A percentile compares a stretch with the other conserved stretches of the same genome.
Conservation (phyloP, 2,329 filamentous ascomycete genomes). For the Cladophialophora immunda region DNA sequence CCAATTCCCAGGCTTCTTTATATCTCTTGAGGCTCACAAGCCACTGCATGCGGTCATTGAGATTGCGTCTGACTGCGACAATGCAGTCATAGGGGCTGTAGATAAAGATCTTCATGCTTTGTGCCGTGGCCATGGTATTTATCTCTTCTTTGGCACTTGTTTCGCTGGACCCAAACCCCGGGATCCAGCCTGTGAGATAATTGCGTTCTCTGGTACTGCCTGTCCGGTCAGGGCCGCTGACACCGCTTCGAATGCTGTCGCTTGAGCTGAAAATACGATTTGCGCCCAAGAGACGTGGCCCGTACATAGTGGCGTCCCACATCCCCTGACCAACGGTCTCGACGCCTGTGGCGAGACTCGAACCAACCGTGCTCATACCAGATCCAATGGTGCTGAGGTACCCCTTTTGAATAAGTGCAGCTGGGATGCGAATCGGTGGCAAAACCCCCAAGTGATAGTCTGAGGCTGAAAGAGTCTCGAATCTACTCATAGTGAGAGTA, state of each 20-base stretch:
- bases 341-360: constrained; percentile 49
- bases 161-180: constrained; percentile 46
- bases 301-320: constrained; percentile 90
- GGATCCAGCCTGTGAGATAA: constrained; percentile 65
- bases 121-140: constrained; percentile 60
- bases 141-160: constrained; percentile 50
- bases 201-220: constrained; percentile 58
- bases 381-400: constrained; percentile 78
- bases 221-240: constrained; percentile 57
- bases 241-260: constrained; percentile 74
- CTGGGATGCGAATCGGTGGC: constrained; percentile 75
- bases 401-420: constrained; percentile 72
- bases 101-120: constrained; percentile 84
- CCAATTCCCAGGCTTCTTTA: constrained; percentile 84
- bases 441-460: constrained; percentile 92
- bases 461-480: constrained; percentile 81
- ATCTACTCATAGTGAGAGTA: constrained; percentile 83
- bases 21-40: constrained; percentile 82
- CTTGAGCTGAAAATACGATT: constrained; percentile 74
- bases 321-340: constrained; percentile 72
- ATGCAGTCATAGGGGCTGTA: constrained; percentile 97
- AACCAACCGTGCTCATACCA: constrained; percentile 38
- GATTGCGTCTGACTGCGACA: constrained; percentile 85
- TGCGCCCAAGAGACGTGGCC: constrained; percentile 68
- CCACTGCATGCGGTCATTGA: constrained; percentile 86